Percentiles rank a stretch among this genome's conserved stretches.
Evolutionary conservation across 2,329 filamentous ascomycete genomes (phyloP).

Genomic region (Helminthosporium solani): DNA sequence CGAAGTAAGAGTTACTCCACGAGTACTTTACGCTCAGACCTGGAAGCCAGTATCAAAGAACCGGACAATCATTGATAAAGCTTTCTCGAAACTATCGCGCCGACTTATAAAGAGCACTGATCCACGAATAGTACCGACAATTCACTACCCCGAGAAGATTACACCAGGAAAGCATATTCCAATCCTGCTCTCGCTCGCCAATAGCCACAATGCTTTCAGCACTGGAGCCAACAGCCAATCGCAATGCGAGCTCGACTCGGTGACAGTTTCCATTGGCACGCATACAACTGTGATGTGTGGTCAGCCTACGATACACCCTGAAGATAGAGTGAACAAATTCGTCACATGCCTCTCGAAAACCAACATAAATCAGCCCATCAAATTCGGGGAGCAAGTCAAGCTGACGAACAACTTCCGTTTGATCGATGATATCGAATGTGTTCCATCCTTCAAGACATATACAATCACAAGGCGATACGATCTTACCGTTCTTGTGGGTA

Average conservation of each 20-base stretch:
- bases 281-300: slow-evolving; percentile 36
- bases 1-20: slow-evolving; percentile 21
- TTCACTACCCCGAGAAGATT: slow-evolving; percentile 30
- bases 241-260: slow-evolving; percentile 29
- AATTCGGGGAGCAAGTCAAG: slow-evolving; percentile 19
- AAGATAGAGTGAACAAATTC: slow-evolving; percentile 33
- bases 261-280: slow-evolving; percentile 33
- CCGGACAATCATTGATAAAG: slow-evolving; percentile 21
- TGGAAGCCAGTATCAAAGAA: slow-evolving; percentile 26
- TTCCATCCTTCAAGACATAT: slow-evolving; percentile 40
- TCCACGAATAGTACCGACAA: slow-evolving; percentile 33
- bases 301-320: slow-evolving; percentile 21
- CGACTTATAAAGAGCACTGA: slow-evolving; percentile 13
- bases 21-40: slow-evolving; percentile 30
- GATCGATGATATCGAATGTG: slow-evolving; percentile 35
- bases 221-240: slow-evolving; percentile 11
- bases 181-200: slow-evolving; percentile 25
- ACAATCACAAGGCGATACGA: slow-evolving; percentile 34
- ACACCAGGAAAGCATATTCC: slow-evolving; percentile 37
- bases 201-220: slow-evolving; percentile 17
- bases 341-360: slow-evolving; percentile 33
- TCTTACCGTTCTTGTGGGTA: slow-evolving; percentile 27
- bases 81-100: slow-evolving; percentile 20
- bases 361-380: slow-evolving; percentile 22
- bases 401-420: slow-evolving; percentile 37